Evolutionary conservation across 768 basidiomycete genomes (phyloP).

Genomic region (Pleurotus platypus): DNA sequence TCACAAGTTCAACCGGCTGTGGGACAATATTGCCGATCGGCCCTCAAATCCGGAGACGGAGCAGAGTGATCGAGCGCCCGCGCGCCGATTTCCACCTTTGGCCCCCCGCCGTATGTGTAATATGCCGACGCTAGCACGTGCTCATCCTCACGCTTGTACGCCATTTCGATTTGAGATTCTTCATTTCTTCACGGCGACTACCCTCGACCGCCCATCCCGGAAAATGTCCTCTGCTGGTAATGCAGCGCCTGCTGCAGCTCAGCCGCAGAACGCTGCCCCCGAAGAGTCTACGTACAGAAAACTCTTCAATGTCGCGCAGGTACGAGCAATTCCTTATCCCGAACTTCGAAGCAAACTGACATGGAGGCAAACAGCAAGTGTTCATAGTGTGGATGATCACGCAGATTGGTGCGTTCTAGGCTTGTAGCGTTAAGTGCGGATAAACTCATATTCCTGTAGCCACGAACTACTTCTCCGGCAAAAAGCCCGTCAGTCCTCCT

Average conservation of each 20-base stretch:
- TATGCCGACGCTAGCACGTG: no score
- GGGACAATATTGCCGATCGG: no score
- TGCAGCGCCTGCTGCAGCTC: constrained; percentile 1
- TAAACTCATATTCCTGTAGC: constrained; percentile 13
- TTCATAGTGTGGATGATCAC: constrained; percentile 63
- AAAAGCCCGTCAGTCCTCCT: background rate
- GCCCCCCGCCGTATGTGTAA: no score
- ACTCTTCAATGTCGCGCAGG: constrained; percentile 38
- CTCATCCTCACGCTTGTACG: no score
- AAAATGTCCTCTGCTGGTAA: background rate
- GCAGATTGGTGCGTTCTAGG: constrained; percentile 50
- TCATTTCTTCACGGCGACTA: no score
- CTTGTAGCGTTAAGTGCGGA: background rate
- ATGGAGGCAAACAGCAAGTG: constrained; percentile 49
- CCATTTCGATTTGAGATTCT: no score
- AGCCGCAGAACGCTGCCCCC: constrained; percentile 8
- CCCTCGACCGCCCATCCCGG: no score
- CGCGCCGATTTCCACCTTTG: no score
- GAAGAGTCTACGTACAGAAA: constrained; percentile 33
- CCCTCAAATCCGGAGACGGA: no score
- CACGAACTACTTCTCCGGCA: constrained; percentile 22
- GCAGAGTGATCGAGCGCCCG: no score
- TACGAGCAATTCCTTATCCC: constrained; percentile 16
- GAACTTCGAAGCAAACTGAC: background rate
- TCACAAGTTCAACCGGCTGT: background rate